Percentiles rank a stretch among this genome's conserved stretches.
Evolutionary conservation across 176 grass and related monocot species (phyloP).

Genomic region (Neostapfia colusana): DNA sequence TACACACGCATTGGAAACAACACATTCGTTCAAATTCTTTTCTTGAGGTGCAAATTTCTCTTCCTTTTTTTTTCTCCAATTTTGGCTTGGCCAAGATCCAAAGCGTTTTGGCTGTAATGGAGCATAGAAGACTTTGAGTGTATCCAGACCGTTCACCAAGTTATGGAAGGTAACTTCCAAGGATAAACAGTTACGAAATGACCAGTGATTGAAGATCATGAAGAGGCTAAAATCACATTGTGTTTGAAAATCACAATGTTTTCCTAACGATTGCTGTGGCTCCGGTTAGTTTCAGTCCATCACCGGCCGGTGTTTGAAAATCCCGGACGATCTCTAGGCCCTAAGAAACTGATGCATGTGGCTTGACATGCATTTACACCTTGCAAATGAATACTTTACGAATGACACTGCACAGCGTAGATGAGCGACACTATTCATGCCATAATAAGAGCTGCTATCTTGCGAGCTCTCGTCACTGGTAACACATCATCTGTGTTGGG

Average conservation of each 20-base stretch:
- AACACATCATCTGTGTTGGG: not conserved
- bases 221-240: too few relatives aligned
- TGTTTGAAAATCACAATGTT: too few relatives aligned
- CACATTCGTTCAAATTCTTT: slow-evolving; percentile 28
- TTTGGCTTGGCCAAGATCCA: not conserved
- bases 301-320: not conserved
- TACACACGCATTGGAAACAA: slow-evolving; percentile 52
- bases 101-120: not conserved
- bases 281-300: not conserved
- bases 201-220: too few relatives aligned
- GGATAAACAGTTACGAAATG: too few relatives aligned
- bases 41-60: not conserved
- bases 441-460: not conserved
- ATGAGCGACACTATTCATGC: not conserved
- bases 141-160: not conserved
- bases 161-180: too few relatives aligned
- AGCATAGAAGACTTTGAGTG: not conserved
- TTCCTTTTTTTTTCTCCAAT: slow-evolving; percentile 10
- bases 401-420: not conserved
- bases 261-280: too few relatives aligned
- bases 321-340: not conserved
- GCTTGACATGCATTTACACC: not conserved
- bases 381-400: too few relatives aligned
- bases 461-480: not conserved
- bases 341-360: not conserved